Conservation (phyloP, 139 green algal species). For the Diplosphaera chodatii region DNA sequence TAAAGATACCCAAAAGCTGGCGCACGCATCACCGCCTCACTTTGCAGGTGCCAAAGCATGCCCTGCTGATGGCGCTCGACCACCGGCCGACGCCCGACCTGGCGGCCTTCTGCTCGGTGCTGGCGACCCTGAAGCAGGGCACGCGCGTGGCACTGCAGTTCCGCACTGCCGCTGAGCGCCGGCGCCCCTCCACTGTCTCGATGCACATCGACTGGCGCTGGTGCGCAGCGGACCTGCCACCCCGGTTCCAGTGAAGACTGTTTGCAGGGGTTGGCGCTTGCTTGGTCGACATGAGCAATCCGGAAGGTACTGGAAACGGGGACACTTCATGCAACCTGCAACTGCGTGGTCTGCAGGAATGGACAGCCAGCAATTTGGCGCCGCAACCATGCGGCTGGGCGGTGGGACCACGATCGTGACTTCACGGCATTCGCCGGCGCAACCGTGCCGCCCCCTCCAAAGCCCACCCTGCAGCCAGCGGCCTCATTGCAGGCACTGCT, state of each 20-base stretch:
- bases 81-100: conserved; percentile 61
- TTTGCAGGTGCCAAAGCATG: conserved; percentile 63
- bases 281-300: too few relatives aligned
- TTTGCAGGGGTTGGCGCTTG: too few relatives aligned
- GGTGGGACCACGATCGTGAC: conserved; percentile 22
- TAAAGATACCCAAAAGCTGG: too few relatives aligned
- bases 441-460: neutral
- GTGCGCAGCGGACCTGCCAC: conserved; percentile 30
- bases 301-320: too few relatives aligned
- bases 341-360: neutral
- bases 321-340: too few relatives aligned
- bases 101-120: conserved; percentile 27
- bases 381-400: conserved; percentile 54
- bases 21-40: too few relatives aligned
- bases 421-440: neutral
- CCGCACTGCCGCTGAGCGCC: conserved; percentile 51
- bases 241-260: neutral
- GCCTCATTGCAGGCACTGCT: neutral
- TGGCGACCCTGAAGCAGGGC: conserved; percentile 40
- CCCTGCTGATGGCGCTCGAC: conserved; percentile 68
- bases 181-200: conserved; percentile 37
- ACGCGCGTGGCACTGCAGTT: conserved; percentile 70
- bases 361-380: conserved; percentile 52
- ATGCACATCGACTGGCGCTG: conserved; percentile 63
- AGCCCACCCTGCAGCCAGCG: neutral